Conservation (phyloP, 352 stramenopile species). For the Peronospora tabacina region DNA sequence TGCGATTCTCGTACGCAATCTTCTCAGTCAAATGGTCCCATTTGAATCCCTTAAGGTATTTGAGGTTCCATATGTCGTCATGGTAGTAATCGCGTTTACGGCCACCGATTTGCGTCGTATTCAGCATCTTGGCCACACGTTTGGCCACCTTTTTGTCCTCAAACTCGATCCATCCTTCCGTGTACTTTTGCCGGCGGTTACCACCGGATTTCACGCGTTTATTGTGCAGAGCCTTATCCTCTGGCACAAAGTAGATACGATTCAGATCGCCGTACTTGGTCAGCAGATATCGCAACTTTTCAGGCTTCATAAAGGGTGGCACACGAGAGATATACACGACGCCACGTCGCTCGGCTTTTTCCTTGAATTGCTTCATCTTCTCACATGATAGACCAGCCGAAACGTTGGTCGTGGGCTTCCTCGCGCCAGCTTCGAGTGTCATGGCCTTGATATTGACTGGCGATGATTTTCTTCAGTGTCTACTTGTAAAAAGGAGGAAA, state of each 20-base stretch:
- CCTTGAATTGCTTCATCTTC: conserved; percentile 50
- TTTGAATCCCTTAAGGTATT: conserved; percentile 98
- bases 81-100: conserved; percentile 95
- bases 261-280: conserved; percentile 90
- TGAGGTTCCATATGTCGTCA: conserved; percentile 98
- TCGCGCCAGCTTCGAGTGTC: conserved; percentile 3
- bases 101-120: conserved; percentile 88
- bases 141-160: conserved; percentile 95
- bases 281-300: conserved; percentile 92
- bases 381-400: conserved; percentile 24
- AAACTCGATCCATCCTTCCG: conserved; percentile 98
- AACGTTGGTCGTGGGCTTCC: conserved; percentile 2
- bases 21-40: conserved; percentile 99
- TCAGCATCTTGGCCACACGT: conserved; percentile 88
- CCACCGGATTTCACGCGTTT: conserved; percentile 84
- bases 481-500: too few species aligned
- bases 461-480: too few species aligned
- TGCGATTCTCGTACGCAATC: conserved; percentile 88
- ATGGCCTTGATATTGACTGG: conserved; percentile 18
- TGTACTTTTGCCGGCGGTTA: conserved; percentile 88
- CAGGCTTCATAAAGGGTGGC: conserved; percentile 94
- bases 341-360: conserved; percentile 39
- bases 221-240: conserved; percentile 91
- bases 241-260: conserved; percentile 94
- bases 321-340: conserved; percentile 92